These are phyloP conservation scores for Rugonectria rugulosa DNA, from an alignment of 2,329 filamentous ascomycete genomes.

Conservation along the genomic window DNA sequence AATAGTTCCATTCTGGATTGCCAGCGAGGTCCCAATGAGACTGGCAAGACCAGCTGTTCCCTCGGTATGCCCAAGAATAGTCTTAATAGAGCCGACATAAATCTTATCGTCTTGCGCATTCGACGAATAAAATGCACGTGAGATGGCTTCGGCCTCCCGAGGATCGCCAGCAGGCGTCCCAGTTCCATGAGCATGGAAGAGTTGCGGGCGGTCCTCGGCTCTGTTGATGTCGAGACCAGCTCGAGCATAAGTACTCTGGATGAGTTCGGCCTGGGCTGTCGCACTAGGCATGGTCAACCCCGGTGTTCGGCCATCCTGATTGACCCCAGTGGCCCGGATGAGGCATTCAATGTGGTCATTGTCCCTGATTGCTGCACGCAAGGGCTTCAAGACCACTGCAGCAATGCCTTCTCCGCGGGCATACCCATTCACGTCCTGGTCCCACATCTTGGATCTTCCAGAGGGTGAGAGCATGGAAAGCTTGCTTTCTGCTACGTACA, in stretches of 20 bases:
- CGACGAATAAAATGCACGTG: not conserved
- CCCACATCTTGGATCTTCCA: not conserved
- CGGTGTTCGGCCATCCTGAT: conserved; percentile 29
- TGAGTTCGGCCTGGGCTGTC: not conserved
- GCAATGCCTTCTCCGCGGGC: not conserved
- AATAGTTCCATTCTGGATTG: not conserved
- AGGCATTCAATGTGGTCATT: not conserved
- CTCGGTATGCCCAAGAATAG: conserved; percentile 19
- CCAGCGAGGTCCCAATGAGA: not conserved
- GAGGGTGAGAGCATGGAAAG: not conserved
- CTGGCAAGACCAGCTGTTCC: conserved; percentile 6
- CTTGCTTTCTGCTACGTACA: not conserved
- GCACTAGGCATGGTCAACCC: conserved; percentile 34
- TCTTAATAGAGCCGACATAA: conserved; percentile 23
- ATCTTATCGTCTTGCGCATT: not conserved
- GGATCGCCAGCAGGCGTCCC: conserved; percentile 23
- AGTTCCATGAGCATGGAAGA: conserved; percentile 24
- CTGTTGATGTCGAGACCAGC: not conserved
- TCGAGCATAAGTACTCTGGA: not conserved
- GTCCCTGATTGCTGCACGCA: not conserved
- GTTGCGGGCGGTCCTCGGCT: not conserved
- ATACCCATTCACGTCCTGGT: not conserved
- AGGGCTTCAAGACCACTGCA: not conserved
- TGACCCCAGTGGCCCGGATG: not conserved
- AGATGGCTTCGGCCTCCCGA: conserved; percentile 21